phyloP scores from a whole-genome alignment of 371 early-diverging fungal genomes.

The Furculomyces boomerangus region DNA sequence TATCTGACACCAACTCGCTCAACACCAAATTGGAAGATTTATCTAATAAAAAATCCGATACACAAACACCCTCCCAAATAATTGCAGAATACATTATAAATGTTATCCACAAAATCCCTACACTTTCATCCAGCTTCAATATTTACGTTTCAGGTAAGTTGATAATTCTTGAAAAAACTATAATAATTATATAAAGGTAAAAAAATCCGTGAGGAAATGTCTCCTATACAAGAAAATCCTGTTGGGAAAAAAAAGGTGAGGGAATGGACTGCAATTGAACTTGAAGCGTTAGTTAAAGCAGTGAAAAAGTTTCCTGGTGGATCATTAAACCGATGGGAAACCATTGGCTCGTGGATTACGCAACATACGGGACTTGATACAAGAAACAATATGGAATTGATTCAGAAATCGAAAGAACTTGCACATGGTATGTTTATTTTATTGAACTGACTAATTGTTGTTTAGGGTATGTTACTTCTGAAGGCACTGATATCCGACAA shows the following conservation, averaged over 20 bases:
- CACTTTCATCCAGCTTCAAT: too few species aligned
- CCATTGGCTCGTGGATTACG: conserved; percentile 31
- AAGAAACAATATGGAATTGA: conserved; percentile 28
- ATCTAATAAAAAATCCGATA: too few species aligned
- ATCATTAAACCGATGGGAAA: conserved; percentile 36
- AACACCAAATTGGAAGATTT: too few species aligned
- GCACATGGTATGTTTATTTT: conserved; percentile 14
- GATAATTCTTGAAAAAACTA: too few species aligned
- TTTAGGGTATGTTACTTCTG: background rate
- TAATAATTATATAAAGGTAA: too few species aligned
- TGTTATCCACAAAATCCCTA: too few species aligned
- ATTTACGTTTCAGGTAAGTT: too few species aligned
- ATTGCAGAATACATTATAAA: too few species aligned
- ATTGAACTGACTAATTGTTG: background rate
- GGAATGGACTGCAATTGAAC: conserved; percentile 31
- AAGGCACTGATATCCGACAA: conserved; percentile 15
- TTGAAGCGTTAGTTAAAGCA: conserved; percentile 33
- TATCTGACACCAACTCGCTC: too few species aligned
- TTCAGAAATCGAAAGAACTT: conserved; percentile 28
- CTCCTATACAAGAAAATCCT: too few species aligned
- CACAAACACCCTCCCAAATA: too few species aligned
- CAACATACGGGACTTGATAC: conserved; percentile 25
- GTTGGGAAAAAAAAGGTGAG: background rate
- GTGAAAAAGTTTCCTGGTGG: conserved; percentile 44
- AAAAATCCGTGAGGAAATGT: too few species aligned